These are phyloP conservation scores for Coniochaeta prunicola DNA, from an alignment of 2,329 filamentous ascomycete genomes.

Conservation along the genomic window DNA sequence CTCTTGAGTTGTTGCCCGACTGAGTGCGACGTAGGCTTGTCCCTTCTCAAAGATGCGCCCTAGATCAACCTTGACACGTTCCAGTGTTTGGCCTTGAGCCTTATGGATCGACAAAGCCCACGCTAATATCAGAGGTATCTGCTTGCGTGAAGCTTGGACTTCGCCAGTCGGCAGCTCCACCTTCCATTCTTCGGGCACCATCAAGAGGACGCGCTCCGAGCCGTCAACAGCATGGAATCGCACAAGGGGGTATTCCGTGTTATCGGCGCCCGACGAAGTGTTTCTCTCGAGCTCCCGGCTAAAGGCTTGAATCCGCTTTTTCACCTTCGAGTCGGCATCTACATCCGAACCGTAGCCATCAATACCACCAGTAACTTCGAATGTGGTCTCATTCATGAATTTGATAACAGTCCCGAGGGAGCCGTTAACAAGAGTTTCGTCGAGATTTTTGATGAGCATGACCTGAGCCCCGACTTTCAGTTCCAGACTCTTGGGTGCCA, in stretches of 20 bases:
- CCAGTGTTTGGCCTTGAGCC: slow-evolving; percentile 89
- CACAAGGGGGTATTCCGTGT: slow-evolving; percentile 71
- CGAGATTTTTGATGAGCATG: slow-evolving; percentile 99
- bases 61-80: slow-evolving; percentile 89
- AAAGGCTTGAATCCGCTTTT: slow-evolving; percentile 16
- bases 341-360: slow-evolving; percentile 34
- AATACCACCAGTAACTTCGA: slow-evolving; percentile 21
- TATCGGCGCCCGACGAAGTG: slow-evolving; percentile 37
- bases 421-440: slow-evolving; percentile 88
- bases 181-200: slow-evolving; percentile 88
- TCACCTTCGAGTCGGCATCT: slow-evolving; percentile 19
- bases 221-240: slow-evolving; percentile 77
- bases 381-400: slow-evolving; percentile 55
- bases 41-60: slow-evolving; percentile 93
- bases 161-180: slow-evolving; percentile 94
- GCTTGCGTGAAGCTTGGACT: slow-evolving; percentile 77
- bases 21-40: slow-evolving; percentile 93
- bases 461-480: slow-evolving; percentile 92
- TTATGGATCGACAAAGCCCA: slow-evolving; percentile 99
- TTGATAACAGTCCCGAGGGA: slow-evolving; percentile 79
- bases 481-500: slow-evolving; percentile 75
- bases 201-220: slow-evolving; percentile 67
- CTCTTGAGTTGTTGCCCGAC: slow-evolving; percentile 79
- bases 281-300: slow-evolving; percentile 22
- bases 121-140: slow-evolving; percentile 83